Evolutionary conservation across 202 grass and related monocot species (phyloP), one percentile per base, ranked within the genome.

Genomic region (Zizania palustris): DNA sequence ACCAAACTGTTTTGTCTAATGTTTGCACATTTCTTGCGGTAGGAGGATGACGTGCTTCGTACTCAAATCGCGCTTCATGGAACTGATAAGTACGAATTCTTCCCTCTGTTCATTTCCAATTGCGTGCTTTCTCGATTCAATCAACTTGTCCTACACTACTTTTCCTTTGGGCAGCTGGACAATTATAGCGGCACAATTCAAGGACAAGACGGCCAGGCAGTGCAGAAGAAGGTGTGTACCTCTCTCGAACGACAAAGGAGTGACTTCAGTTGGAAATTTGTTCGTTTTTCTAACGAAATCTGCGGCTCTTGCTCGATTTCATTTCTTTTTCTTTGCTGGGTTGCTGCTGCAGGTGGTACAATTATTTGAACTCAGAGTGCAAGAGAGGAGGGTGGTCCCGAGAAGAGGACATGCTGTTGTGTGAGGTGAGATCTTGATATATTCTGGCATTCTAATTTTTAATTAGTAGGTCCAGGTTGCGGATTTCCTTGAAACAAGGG

Each of bases 361-460:
- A 88, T 71, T 98, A 92, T 64, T 81, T 98, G 84, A 98, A 98
- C 87, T 87, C 89, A 3, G 95, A 95, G 74, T 98, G 91, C 60
- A 98, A 98, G 80, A 98, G 92, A 90, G 95, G 95, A 6, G 95
- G 95, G 44, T 99, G 96, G 92, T 99, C 96, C 41, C 20, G 41
- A 20, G 92, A 96, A 87, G 96, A 99, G 76, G 92, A 99, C 54
- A 86, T 91, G 81, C 86, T 99, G 33, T 72, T 96, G 65, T 96
- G 90, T 70, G 96, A 99, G 92, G 96, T 99, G 91, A 81, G 80
- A 81, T 68, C 55, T 78, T 78, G 53, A 35, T 86, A 66, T 85
- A 20, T 68, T 83, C 9, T 61, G 28, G 28, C 28, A 28, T 28
- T 1, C 8, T 37, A 12, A 43, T 35, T 34, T 6, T 28, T 49